Base-by-base conservation (phyloP, 2,329 filamentous ascomycete genomes). In the Penicillium paneum region DNA sequence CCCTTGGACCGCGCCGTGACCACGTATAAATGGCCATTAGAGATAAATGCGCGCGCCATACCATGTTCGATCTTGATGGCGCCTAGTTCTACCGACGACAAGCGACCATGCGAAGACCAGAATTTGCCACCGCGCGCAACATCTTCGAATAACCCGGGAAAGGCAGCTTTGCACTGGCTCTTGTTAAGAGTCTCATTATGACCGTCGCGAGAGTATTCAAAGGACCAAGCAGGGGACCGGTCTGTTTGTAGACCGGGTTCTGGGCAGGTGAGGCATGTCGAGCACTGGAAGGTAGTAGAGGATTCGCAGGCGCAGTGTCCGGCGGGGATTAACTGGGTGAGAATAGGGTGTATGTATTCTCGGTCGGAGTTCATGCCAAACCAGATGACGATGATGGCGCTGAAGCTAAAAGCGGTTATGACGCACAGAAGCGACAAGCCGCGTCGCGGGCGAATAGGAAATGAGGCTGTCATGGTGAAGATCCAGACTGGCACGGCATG, bases 271-370 rank as follows among this genome's bases (percentile, higher is more conserved):
- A 74, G 56, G 52, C 71, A 72, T 42, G 64, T 73, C 5, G 67
- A 61, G 56, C 72, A 74, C 53, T 73, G 64, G 57, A 74, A 74
- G 32, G 67, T 71, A 6, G 71, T 73, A 2, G 71, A 71, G n/a
- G 67, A 66, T 54, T 70, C 56, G 55, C 71, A 74, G 34, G 71
- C 68, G 55, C 71, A 74, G 52, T 74, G 71, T 12, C 72, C 72
- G 8, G 71, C 72, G 44, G 72, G 72, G 46, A 74, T 71, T 8
- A 74, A 53, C 42, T 74, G 72, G 6, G 69, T 74, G 45, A 74
- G 61, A 28, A 73, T 42, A 1, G 71, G 72, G 36, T 70, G 68
- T 19, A 73, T 64, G 24, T 72, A 71, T 31, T 72, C 64, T 43
- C 64, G 56, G 45, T 74, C 71, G 3, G 72, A 69, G 60, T 73